Evolutionary conservation across 257 asterid species (phyloP), one percentile per base, ranked within the genome.

Genomic region (Solanum etuberosum): DNA sequence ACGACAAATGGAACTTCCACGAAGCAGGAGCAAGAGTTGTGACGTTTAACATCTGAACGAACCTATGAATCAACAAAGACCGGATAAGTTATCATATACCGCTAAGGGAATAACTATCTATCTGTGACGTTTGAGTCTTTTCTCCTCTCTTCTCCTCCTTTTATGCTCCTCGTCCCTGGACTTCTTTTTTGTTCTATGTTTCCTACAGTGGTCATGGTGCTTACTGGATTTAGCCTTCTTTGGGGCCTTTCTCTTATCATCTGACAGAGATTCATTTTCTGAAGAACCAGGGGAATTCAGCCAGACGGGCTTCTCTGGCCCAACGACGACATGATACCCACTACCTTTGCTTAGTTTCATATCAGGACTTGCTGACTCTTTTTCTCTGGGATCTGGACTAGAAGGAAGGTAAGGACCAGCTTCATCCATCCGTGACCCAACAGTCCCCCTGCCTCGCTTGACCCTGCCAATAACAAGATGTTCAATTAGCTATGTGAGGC

Each of bases 361-460:
- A 65, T 87, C 91, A 12, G 85, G 73, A 42, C 85, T 83, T n/a
- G 78, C 88, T 31, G 84, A 54, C 34, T 83, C 65, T 38, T 80
- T 89, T 70, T 85, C 88, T 37, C 83, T 87, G 23, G 92, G 77
- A 89, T 92, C 90, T 15, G 92, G 85, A 89, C 91, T 43, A 78
- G 88, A 85, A 40, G 95, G 92, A 88, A 93, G 96, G 90, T 93
- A 96, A 3, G 98, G 99, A 32, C 99, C 99, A 15, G 98, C 89
- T 93, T 95, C 99, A 87, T 97, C 99, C 98, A 97, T 95, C 81
- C 99, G 91, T 38, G 99, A 96, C 73, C 99, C 99, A 84, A 97
- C 89, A 27, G 95, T 92, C n/a, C 99, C 99, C 88, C 99, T 93
- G 32, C 99, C 99, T 72, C 99, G 92, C 92, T 97, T 96, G 85